A percentile compares a stretch with the other conserved stretches of the same genome.
Conservation (phyloP, 169 alveolate genomes). For the Plasmodium reichenowi region DNA sequence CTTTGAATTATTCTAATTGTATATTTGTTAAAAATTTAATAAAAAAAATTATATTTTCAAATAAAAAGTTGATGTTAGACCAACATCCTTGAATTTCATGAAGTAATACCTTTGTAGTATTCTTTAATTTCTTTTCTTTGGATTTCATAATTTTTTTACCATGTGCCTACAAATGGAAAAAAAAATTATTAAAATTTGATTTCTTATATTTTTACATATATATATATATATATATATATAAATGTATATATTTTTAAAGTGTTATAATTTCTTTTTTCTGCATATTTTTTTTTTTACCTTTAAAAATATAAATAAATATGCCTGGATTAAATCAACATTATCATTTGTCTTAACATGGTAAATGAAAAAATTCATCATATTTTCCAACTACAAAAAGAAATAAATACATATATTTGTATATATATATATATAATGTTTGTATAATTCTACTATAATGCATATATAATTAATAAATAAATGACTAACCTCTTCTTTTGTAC, state of each 20-base stretch:
- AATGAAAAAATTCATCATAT: constrained; percentile 74
- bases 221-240: not conserved
- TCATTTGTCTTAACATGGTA: constrained; percentile 75
- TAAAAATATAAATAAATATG: constrained; percentile 55
- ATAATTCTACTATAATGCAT: no score
- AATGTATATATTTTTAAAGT: not conserved
- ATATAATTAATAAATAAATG: not conserved
- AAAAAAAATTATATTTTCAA: constrained; percentile 74
- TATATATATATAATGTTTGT: not conserved
- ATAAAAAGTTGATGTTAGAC: constrained; percentile 66
- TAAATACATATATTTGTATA: not conserved
- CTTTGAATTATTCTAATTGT: constrained; percentile 40
- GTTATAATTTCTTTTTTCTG: not conserved
- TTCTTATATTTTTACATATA: not conserved
- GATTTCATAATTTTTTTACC: constrained; percentile 59
- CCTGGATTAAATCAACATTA: constrained; percentile 66
- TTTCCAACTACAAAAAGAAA: constrained; percentile 44
- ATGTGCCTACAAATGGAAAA: constrained; percentile 21
- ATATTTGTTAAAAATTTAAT: constrained; percentile 75
- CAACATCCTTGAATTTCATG: constrained; percentile 68
- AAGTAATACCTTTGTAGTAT: constrained; percentile 41
- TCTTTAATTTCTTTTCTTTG: constrained; percentile 33
- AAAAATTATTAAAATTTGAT: not conserved
- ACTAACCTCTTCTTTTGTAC: constrained; percentile 58
- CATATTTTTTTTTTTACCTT: constrained; percentile 23